A percentile compares a stretch with the other conserved stretches of the same genome.
Evolutionary conservation across 2,329 filamentous ascomycete species (phyloP).

Genomic region (Fusarium paranaense): DNA sequence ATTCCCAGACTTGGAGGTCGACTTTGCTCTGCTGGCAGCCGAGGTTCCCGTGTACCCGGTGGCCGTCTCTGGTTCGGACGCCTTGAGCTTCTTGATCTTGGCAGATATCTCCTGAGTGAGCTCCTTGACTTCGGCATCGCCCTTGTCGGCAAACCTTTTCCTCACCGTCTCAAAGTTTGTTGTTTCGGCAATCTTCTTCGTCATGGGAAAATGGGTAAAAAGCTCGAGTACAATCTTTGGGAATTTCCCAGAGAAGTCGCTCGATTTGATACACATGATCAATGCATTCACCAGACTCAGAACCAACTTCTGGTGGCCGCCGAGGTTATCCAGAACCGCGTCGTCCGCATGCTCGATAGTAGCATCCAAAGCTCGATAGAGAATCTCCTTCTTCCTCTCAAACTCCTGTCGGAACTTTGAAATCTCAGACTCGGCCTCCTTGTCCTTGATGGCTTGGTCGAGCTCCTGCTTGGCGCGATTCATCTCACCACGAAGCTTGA

Average conservation of each 20-base stretch:
- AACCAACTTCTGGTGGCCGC: conserved; percentile 67
- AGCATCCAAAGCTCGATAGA: conserved; percentile 65
- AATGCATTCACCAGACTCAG: conserved; percentile 65
- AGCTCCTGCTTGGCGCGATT: conserved; percentile 60
- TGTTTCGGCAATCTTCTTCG: conserved; percentile 70
- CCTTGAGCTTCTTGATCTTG: conserved; percentile 57
- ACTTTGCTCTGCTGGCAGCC: conserved; percentile 52
- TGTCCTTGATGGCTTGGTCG: conserved; percentile 58
- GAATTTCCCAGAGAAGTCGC: conserved; percentile 64
- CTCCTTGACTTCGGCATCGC: conserved; percentile 72
- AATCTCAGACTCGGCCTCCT: conserved; percentile 51
- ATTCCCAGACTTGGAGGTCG: conserved; percentile 45
- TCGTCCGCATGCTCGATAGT: conserved; percentile 66
- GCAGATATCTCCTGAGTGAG: conserved; percentile 69
- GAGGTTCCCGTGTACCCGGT: conserved; percentile 56
- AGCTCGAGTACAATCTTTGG: conserved; percentile 69
- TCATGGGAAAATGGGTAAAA: conserved; percentile 71
- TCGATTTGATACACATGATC: conserved; percentile 64
- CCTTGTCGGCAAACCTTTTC: conserved; percentile 72
- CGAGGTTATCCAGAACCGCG: conserved; percentile 68
- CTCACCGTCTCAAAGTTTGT: conserved; percentile 75
- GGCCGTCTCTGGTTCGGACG: conserved; percentile 48
- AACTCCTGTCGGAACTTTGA: conserved; percentile 55
- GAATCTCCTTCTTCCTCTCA: conserved; percentile 59
- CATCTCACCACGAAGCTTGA: conserved; percentile 60